Evolutionary conservation across 306 rosid genomes (phyloP), one percentile per base, ranked within the genome.

Genomic region (Alnus rubra): DNA sequence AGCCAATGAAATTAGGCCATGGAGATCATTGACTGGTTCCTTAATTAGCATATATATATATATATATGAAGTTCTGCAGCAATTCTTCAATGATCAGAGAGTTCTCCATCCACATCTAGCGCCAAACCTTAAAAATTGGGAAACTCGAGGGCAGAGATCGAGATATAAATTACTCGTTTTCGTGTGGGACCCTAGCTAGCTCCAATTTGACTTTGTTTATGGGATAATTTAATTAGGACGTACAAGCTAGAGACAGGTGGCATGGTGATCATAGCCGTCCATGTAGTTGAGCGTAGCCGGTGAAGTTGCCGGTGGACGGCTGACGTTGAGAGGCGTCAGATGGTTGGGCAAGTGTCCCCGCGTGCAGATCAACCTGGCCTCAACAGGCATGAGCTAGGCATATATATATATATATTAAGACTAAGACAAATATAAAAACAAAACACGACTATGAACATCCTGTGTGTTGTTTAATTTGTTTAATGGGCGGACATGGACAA

Each of bases 251-350:
- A 82, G 76, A 79, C 77, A 79, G 81, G 83, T 79, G 86, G 76
- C 69, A 71, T 60, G 77, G 55, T 62, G 80, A 86, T 83, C 79
- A 55, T 5, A 77, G 81, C 91, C 86, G 79, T 86, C 81, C 86
- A 84, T 28, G 81, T 56, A 60, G 69, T 75, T 80, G 23, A 33
- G 18, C 39, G 56, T 48, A 31, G 3, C 65, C 31, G 58, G 83
- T 68, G 39, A 58, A 14, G 2, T 74, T 2, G 65, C 47, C 75
- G 11, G 71, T 60, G 0, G 74, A 53, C 4, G 63, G 42, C 13
- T 78, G 90, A 88, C 86, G 82, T 76, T 15, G 51, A 2, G 45
- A 79, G 44, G 70, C 78, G 78, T 84, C 79, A 81, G 59, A 42
- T 11, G 47, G n/a, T 65, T 63, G 7, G 71, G 88, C 87, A 83